Evolutionary conservation across 139 green algal genomes (phyloP).

Genomic region (Picochlorum sp.): DNA sequence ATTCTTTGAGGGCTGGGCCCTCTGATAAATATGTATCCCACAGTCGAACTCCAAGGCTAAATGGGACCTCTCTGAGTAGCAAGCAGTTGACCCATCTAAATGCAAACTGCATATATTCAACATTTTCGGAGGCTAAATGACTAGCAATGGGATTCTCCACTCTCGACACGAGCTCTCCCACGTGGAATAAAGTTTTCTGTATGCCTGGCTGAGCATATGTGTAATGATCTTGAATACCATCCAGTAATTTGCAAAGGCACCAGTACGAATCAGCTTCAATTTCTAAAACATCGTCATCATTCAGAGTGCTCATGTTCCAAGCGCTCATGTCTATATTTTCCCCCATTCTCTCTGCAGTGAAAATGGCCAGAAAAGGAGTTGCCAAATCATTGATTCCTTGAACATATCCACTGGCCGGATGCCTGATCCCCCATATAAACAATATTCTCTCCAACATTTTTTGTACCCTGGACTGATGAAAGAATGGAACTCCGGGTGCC

Average conservation of each 20-base stretch:
- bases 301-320: slow-evolving; percentile 44
- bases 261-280: slow-evolving; percentile 96
- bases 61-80: slow-evolving; percentile 80
- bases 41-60: slow-evolving; percentile 54
- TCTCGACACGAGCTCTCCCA: slow-evolving; percentile 67
- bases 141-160: slow-evolving; percentile 36
- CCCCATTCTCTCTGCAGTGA: slow-evolving; percentile 67
- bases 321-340: slow-evolving; percentile 32
- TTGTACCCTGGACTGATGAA: slow-evolving; percentile 72
- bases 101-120: slow-evolving; percentile 96
- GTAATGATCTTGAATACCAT: slow-evolving; percentile 91
- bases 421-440: slow-evolving; percentile 90
- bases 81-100: slow-evolving; percentile 99
- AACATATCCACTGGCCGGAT: slow-evolving; percentile 87
- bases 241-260: slow-evolving; percentile 82
- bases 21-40: slow-evolving; percentile 94
- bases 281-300: slow-evolving; percentile 51
- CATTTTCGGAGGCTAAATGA: slow-evolving; percentile 68
- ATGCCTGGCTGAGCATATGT: slow-evolving; percentile 95
- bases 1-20: slow-evolving; percentile 58
- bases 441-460: slow-evolving; percentile 77
- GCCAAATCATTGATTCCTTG: slow-evolving; percentile 98
- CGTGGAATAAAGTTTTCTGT: slow-evolving; percentile 76
- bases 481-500: slow-evolving; percentile 77
- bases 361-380: slow-evolving; percentile 89